A percentile compares a stretch with the other conserved stretches of the same genome.
Evolutionary conservation across 2,329 filamentous ascomycete species (phyloP).

Genomic region (Calycina herbarum): DNA sequence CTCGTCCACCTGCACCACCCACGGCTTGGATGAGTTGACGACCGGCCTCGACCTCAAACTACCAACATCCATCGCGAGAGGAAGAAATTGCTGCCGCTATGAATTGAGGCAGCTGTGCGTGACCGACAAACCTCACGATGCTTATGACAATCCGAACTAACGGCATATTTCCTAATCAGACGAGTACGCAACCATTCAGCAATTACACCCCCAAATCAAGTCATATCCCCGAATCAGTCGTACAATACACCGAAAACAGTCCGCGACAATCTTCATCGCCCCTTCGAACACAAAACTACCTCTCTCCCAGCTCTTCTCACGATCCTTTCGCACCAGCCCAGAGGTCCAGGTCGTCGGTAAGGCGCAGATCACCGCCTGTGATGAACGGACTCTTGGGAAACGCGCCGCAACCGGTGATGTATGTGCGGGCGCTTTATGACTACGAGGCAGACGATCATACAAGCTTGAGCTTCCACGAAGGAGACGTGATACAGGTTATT

Average conservation of each 20-base stretch:
- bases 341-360: slow-evolving; percentile 24
- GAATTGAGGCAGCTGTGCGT: slow-evolving; percentile 24
- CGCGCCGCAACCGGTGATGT: slow-evolving; percentile 69
- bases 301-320: slow-evolving; percentile 19
- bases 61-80: slow-evolving; percentile 8
- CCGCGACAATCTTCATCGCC: slow-evolving; percentile 22
- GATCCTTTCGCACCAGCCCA: slow-evolving; percentile 19
- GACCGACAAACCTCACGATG: slow-evolving; percentile 46
- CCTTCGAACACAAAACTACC: slow-evolving; percentile 19
- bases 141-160: slow-evolving; percentile 47
- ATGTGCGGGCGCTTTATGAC: slow-evolving; percentile 94
- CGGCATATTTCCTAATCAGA: slow-evolving; percentile 35
- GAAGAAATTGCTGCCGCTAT: slow-evolving; percentile 23
- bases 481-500: slow-evolving; percentile 97
- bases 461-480: slow-evolving; percentile 93
- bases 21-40: slow-evolving; percentile 6
- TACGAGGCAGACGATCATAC: slow-evolving; percentile 97
- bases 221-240: slow-evolving; percentile 20
- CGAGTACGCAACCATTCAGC: slow-evolving; percentile 29
- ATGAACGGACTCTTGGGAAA: slow-evolving; percentile 65
- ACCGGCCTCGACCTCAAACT: slow-evolving; percentile 10
- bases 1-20: neutral
- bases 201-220: slow-evolving; percentile 22
- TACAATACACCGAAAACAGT: slow-evolving; percentile 18
- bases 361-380: slow-evolving; percentile 34